A percentile compares a stretch with the other conserved stretches of the same genome.
Conservation (phyloP, 768 basidiomycete genomes). For the Amanita polypyramis region DNA sequence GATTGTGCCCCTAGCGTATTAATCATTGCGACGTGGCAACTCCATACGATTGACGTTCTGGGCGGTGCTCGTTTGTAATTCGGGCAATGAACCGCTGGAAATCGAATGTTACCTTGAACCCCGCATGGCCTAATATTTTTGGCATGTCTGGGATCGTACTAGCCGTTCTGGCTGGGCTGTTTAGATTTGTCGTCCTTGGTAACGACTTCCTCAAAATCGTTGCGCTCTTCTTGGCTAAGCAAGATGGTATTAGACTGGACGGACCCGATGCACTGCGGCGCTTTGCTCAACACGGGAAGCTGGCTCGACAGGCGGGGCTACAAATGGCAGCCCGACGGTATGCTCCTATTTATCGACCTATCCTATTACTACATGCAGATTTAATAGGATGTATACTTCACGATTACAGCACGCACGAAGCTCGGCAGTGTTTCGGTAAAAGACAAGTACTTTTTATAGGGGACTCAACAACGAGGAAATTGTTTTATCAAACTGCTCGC, state of each 20-base stretch:
- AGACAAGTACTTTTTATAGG: constrained; percentile 68
- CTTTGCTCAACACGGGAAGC: constrained; percentile 59
- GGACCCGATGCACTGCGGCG: constrained; percentile 65
- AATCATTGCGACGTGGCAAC: background rate
- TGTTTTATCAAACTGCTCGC: constrained; percentile 70
- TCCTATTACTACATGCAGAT: background rate
- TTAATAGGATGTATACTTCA: constrained; percentile 70
- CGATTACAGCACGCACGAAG: constrained; percentile 46
- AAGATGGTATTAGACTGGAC: constrained; percentile 39
- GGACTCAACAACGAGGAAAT: constrained; percentile 71
- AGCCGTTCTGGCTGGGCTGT: constrained; percentile 31
- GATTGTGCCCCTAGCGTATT: background rate
- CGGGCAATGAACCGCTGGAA: constrained; percentile 14
- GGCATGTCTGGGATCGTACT: constrained; percentile 27
- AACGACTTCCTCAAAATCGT: background rate
- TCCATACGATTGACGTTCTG: background rate
- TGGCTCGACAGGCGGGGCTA: constrained; percentile 62
- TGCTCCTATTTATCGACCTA: constrained; percentile 13
- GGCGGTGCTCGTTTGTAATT: background rate
- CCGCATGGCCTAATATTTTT: constrained; percentile 41
- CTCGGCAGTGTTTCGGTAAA: constrained; percentile 42
- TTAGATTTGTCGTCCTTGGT: constrained; percentile 36
- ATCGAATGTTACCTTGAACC: constrained; percentile 24
- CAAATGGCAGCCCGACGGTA: constrained; percentile 88
- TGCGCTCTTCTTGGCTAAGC: background rate